Conservation (phyloP, 2,329 filamentous ascomycete species). For the Fusarium zealandicum region DNA sequence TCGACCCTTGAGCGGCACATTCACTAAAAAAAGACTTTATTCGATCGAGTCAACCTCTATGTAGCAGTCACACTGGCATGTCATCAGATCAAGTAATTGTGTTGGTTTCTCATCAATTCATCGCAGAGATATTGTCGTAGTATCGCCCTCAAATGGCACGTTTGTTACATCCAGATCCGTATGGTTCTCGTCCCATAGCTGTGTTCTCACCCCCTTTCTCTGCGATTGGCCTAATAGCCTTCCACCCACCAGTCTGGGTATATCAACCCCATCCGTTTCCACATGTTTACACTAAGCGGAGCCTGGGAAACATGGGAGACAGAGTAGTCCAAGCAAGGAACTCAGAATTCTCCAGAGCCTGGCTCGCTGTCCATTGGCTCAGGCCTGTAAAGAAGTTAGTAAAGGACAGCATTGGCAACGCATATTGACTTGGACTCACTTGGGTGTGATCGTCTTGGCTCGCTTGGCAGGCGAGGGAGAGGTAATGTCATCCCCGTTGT, state of each 20-base stretch:
- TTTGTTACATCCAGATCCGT: slow-evolving; percentile 17
- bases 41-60: neutral
- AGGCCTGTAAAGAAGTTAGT: slow-evolving; percentile 21
- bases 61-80: neutral
- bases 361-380: slow-evolving; percentile 10
- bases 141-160: slow-evolving; percentile 26
- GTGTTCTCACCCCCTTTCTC: slow-evolving; percentile 14
- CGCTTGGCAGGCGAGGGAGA: slow-evolving; percentile 38
- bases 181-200: slow-evolving; percentile 18
- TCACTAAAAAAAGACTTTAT: neutral
- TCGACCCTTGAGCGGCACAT: neutral
- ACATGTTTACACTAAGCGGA: neutral
- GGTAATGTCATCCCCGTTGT: slow-evolving; percentile 8
- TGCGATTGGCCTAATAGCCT: slow-evolving; percentile 11
- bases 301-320: neutral
- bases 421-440: slow-evolving; percentile 20
- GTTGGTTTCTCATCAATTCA: slow-evolving; percentile 13
- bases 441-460: slow-evolving; percentile 21
- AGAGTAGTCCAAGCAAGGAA: neutral
- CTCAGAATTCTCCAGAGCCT: slow-evolving; percentile 12
- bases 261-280: neutral
- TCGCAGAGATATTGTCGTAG: slow-evolving; percentile 23
- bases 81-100: neutral
- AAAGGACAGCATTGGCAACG: neutral
- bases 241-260: neutral